Base-by-base conservation (phyloP, 495 filamentous ascomycete species). In the Penicillium robsamsonii region DNA sequence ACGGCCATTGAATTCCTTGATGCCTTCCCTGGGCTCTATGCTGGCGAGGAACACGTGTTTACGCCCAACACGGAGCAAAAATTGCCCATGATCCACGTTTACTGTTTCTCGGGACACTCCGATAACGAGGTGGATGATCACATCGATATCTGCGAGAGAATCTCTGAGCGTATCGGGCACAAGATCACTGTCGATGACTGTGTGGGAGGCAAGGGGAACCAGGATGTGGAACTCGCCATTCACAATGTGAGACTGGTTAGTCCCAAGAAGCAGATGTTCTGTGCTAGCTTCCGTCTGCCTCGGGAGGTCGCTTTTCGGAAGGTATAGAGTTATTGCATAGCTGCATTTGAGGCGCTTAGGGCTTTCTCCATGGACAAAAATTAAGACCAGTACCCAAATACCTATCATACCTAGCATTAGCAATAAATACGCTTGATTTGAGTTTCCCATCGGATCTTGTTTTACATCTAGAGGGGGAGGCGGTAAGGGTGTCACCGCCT, bases 221-320 rank as follows among this genome's bases (percentile, higher is more conserved):
- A 53, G 7, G 81, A 83, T 13, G 69, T 83, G 13, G 79, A 87
- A 53, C 75, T 91, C 25, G 75, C 77, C 13, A 79, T 97, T 12
- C 77, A 86, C 61, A 84, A 94, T 72, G 90, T 97, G 17, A 77
- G 94, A 59, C 81, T 94, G 55, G 95, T 98, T 53, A 89, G 91
- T 59, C 94, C 95, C 30, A 86, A 87, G 58, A 97, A 98, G 81
- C 82, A 85, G 65, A 97, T 97, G 91, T 97, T 95, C 71, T 97
- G 94, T 70, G 92, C 90, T 8, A 95, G 84, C 59, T 97, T 98
- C 69, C 80, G 91, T 50, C 61, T 98, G 42, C 95, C 94, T 24
- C 60, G 67, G 22, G 85, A 89, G 66, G 91, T 96, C 2, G 94
- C 91, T 43, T 96, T 96, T 56, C 63, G 62, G 17, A 65, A 70